Conservation (phyloP, 139 green algal species). For the Limnomonas spitsbergensis region DNA sequence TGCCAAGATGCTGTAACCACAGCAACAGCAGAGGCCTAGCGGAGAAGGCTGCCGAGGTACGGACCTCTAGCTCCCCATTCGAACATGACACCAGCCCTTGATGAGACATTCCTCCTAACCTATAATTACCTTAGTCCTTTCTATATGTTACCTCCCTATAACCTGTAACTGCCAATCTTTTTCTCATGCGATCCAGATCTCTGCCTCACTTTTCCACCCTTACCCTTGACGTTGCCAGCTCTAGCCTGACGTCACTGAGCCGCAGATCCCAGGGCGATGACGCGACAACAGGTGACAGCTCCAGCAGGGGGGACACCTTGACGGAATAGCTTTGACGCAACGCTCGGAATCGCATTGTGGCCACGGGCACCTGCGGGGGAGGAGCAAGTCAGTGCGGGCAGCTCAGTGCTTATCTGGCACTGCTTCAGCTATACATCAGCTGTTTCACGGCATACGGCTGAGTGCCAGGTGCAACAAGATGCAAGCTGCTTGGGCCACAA, state of each 20-base stretch:
- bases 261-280: constrained; percentile 20
- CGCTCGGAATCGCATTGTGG: constrained; percentile 48
- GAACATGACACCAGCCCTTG: neutral
- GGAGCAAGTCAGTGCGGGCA: neutral
- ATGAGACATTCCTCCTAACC: neutral
- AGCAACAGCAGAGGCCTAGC: no score
- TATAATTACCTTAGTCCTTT: neutral
- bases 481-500: neutral
- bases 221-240: neutral
- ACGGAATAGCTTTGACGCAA: constrained; percentile 52
- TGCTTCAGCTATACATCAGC: no score
- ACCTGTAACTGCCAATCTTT: no score
- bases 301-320: constrained; percentile 44
- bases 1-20: neutral
- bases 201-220: no score
- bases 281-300: constrained; percentile 28
- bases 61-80: neutral
- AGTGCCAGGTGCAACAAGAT: neutral
- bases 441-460: neutral
- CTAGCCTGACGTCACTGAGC: constrained; percentile 10
- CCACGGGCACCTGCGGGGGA: constrained; percentile 17
- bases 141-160: neutral
- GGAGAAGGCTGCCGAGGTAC: no score
- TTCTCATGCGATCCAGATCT: no score
- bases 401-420: neutral